phyloP scores from a whole-genome alignment of 805 yeast species.

The Torulaspora indica region DNA sequence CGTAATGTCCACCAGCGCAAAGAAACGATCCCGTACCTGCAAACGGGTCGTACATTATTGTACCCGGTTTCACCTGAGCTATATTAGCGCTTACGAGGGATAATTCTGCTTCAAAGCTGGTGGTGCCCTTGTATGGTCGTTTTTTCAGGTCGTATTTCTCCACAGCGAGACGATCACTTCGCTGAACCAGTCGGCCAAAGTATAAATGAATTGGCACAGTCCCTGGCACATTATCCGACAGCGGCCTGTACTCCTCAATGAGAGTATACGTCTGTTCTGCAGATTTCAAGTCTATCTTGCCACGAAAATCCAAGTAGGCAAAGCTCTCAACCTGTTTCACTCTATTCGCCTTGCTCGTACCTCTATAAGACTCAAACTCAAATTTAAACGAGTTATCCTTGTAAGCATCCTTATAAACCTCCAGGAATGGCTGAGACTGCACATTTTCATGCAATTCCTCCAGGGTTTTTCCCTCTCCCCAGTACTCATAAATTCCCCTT shows the following conservation, averaged over 20 bases:
- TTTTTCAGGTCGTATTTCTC: conserved; percentile 78
- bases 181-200: conserved; percentile 70
- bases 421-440: conserved; percentile 26
- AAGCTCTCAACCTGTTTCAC: conserved; percentile 67
- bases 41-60: conserved; percentile 86
- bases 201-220: conserved; percentile 51
- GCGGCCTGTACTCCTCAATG: conserved; percentile 65
- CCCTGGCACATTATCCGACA: conserved; percentile 41
- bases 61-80: conserved; percentile 63
- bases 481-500: conserved; percentile 70
- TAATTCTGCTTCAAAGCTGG: conserved; percentile 93
- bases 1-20: conserved; percentile 80
- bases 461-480: conserved; percentile 64
- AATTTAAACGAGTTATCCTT: conserved; percentile 63
- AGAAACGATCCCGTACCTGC: conserved; percentile 95
- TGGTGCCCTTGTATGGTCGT: conserved; percentile 88
- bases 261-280: conserved; percentile 70
- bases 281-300: conserved; percentile 70
- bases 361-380: conserved; percentile 73
- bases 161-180: conserved; percentile 59
- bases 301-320: conserved; percentile 63
- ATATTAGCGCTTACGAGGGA: conserved; percentile 83
- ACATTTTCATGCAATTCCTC: conserved; percentile 53
- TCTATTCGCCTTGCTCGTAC: conserved; percentile 48
- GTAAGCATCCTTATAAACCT: conserved; percentile 31